phyloP scores from a whole-genome alignment of 1,284 basidiomycete genomes.

The Filobasidium uniguttulatum region DNA sequence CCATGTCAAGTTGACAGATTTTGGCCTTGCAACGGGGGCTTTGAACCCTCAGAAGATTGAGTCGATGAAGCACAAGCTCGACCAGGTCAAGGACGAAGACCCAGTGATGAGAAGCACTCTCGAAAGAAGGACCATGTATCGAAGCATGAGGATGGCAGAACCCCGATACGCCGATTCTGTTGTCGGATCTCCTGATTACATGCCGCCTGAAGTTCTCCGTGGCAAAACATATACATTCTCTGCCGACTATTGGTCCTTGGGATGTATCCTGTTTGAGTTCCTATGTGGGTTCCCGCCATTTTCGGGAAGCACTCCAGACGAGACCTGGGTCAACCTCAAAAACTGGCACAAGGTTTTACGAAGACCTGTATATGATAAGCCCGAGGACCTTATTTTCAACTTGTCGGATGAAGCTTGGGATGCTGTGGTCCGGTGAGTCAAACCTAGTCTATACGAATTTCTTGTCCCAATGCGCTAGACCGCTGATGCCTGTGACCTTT shows the following conservation, averaged over 20 bases:
- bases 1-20: conserved; percentile 97
- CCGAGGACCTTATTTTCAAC: conserved; percentile 96
- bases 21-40: conserved; percentile 91
- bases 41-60: conserved; percentile 92
- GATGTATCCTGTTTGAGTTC: conserved; percentile 97
- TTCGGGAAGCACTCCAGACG: conserved; percentile 85
- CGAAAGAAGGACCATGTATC: conserved; percentile 88
- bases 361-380: conserved; percentile 86
- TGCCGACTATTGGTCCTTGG: conserved; percentile 97
- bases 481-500: conserved; percentile 2
- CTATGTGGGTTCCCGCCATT: conserved; percentile 90
- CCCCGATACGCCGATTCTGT: conserved; percentile 94
- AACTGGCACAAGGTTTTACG: conserved; percentile 89
- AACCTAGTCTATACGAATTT: neutral
- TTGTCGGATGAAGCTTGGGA: conserved; percentile 89
- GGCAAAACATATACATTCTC: conserved; percentile 89
- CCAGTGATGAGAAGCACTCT: conserved; percentile 83
- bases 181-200: conserved; percentile 93
- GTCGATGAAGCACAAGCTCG: conserved; percentile 85
- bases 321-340: conserved; percentile 98
- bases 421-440: conserved; percentile 63
- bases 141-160: conserved; percentile 78
- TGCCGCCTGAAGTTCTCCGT: conserved; percentile 66
- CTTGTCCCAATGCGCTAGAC: neutral
- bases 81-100: conserved; percentile 90